Evolutionary conservation across 495 filamentous ascomycete species (phyloP).

Genomic region (Aspergillus sclerotioniger): DNA sequence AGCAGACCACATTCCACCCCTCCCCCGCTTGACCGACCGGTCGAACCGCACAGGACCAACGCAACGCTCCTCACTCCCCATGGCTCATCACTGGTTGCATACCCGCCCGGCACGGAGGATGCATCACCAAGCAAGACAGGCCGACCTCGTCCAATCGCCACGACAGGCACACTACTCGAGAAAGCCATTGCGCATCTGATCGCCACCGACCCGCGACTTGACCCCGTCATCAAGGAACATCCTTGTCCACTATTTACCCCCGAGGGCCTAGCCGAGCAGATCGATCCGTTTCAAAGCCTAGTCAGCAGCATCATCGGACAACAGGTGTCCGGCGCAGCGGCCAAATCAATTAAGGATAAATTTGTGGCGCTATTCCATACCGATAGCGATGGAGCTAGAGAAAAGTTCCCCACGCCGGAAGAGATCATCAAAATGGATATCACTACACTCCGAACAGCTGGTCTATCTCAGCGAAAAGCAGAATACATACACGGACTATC

Average conservation of each 20-base stretch:
- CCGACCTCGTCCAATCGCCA: slow-evolving; percentile 51
- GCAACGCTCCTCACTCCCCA: slow-evolving; percentile 77
- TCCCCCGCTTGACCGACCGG: slow-evolving; percentile 52
- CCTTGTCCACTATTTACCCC: slow-evolving; percentile 77
- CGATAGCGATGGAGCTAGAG: slow-evolving; percentile 17
- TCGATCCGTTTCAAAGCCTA: slow-evolving; percentile 85
- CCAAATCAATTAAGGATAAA: slow-evolving; percentile 78
- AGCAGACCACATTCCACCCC: slow-evolving; percentile 36
- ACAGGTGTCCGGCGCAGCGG: slow-evolving; percentile 91
- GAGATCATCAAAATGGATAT: slow-evolving; percentile 62
- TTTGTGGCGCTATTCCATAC: slow-evolving; percentile 75
- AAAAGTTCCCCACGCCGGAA: slow-evolving; percentile 71
- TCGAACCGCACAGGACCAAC: slow-evolving; percentile 65
- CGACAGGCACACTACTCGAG: slow-evolving; percentile 71
- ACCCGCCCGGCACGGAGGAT: slow-evolving; percentile 44
- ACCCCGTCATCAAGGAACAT: slow-evolving; percentile 69
- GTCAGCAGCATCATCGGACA: slow-evolving; percentile 88
- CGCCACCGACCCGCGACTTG: slow-evolving; percentile 69
- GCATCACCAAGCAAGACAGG: slow-evolving; percentile 59
- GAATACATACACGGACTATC: slow-evolving; percentile 89
- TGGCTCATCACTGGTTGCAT: slow-evolving; percentile 66
- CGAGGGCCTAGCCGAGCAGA: slow-evolving; percentile 73
- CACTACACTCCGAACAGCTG: slow-evolving; percentile 71
- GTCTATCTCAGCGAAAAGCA: slow-evolving; percentile 87
- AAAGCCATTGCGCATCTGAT: slow-evolving; percentile 78